Conservation (phyloP, 1,139 yeast genomes). For the Candida glucosophila region DNA sequence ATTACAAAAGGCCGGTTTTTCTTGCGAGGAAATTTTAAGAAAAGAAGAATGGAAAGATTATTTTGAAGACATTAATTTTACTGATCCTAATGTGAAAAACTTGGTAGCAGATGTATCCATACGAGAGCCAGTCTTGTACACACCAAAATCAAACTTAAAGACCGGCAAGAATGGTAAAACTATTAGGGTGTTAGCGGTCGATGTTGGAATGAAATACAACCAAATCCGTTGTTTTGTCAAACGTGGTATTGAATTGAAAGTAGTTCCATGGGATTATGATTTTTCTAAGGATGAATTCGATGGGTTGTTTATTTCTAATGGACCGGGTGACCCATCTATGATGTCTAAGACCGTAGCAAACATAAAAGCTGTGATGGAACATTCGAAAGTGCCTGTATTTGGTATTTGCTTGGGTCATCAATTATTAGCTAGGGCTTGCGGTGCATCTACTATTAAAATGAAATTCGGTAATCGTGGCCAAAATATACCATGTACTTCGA, state of each 20-base stretch:
- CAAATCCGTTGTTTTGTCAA: slow-evolving; percentile 94
- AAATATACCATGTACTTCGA: slow-evolving; percentile 94
- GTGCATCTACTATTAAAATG: slow-evolving; percentile 85
- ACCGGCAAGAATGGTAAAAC: slow-evolving; percentile 64
- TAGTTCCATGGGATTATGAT: slow-evolving; percentile 95
- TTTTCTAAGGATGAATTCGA: slow-evolving; percentile 72
- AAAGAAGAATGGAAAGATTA: slow-evolving; percentile 45
- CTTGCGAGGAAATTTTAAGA: slow-evolving; percentile 23
- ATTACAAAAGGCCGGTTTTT: slow-evolving; percentile 44
- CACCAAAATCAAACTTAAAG: slow-evolving; percentile 42
- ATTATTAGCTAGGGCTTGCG: slow-evolving; percentile 89
- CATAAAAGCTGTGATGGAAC: slow-evolving; percentile 47
- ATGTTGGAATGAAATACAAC: slow-evolving; percentile 97
- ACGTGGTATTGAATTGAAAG: slow-evolving; percentile 93
- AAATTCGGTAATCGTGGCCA: slow-evolving; percentile 99
- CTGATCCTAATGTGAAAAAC: slow-evolving; percentile 85
- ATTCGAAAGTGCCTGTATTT: slow-evolving; percentile 71
- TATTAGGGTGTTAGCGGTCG: slow-evolving; percentile 80
- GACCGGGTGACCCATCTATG: slow-evolving; percentile 98
- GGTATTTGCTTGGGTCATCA: slow-evolving; percentile 99
- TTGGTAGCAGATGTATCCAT: slow-evolving; percentile 87
- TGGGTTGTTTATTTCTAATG: slow-evolving; percentile 93
- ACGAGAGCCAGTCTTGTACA: slow-evolving; percentile 65
- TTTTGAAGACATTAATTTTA: slow-evolving; percentile 80
- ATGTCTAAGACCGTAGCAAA: slow-evolving; percentile 58